Evolutionary conservation across 768 basidiomycete genomes (phyloP), one percentile per base, ranked within the genome.

Genomic region (Boletus vermiculosoides): DNA sequence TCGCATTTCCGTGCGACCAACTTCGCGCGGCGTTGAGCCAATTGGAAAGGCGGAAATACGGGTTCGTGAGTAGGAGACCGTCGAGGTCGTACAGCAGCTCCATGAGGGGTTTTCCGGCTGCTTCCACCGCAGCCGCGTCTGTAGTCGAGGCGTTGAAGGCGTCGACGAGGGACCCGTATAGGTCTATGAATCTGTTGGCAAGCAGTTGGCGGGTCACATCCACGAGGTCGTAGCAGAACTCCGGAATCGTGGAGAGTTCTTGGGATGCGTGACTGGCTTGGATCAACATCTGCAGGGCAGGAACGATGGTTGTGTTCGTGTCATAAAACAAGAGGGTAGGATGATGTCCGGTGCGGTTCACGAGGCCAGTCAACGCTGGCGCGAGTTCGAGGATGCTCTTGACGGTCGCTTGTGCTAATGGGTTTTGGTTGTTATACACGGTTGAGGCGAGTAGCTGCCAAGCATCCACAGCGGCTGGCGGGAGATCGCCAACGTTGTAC

Each of bases 211-310:
- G 74, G 18, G 74, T 62, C 40, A 76, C 50, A 51, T 78, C 73
- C 16, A 77, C 73, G n/a, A 73, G 64, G 66, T 78, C 77, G 58
- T 73, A 72, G 40, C 54, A 59, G 63, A 74, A 78, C 58, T 77
- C 76, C 3, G 71, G 71, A 5, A 68, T 58, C 2, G 57, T 3
- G 8, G 28, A 5, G 20, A 77, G 66, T 0, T 41, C 37, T 16
- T 57, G 13, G 42, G 55, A 54, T 53, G 50, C n/a, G n/a, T 57
- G 4, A 60, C 67, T 47, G 50, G 67, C 63, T 34, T 71, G 77
- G 5, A 80, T 74, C 2, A 98, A 73, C 3, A 91, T 92, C 53
- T 84, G 81, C 36, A 96, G 74, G 0, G 92, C 85, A 1, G 92
- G 88, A 12, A 92, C 83, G 42, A 95, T 81, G 6, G 90, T 89